phyloP scores from a whole-genome alignment of 2,329 filamentous ascomycete genomes.

The Fusarium marasasianum region DNA sequence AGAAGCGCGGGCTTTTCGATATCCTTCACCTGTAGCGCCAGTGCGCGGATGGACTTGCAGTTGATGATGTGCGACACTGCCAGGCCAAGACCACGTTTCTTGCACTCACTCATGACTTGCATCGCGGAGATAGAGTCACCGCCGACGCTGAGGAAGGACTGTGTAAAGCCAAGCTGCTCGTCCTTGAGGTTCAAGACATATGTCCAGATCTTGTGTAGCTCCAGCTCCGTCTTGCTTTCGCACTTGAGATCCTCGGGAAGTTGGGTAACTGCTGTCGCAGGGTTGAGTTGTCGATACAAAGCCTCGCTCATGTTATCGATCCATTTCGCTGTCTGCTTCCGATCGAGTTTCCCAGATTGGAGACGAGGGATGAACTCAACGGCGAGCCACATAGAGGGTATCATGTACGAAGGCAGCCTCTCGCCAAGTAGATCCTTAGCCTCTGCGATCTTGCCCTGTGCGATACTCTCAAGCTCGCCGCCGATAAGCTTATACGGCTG shows the following conservation, averaged over 20 bases:
- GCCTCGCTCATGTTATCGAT: slow-evolving; percentile 21
- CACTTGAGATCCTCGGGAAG: background rate
- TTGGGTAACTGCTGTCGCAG: background rate
- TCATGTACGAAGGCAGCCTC: slow-evolving; percentile 34
- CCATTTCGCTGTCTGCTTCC: slow-evolving; percentile 26
- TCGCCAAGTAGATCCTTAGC: slow-evolving; percentile 22
- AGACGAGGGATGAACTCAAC: slow-evolving; percentile 33
- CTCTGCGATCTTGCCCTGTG: slow-evolving; percentile 4
- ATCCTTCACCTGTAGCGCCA: slow-evolving; percentile 21
- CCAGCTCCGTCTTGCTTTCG: background rate
- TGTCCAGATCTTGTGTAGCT: slow-evolving; percentile 29
- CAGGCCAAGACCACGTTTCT: slow-evolving; percentile 40
- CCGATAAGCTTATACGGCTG: slow-evolving; percentile 21
- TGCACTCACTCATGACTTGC: slow-evolving; percentile 50
- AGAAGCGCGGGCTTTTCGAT: background rate
- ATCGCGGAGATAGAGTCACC: slow-evolving; percentile 56
- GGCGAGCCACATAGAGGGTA: slow-evolving; percentile 34
- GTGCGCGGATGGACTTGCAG: slow-evolving; percentile 37
- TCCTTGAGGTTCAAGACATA: slow-evolving; percentile 31
- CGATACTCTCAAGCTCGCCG: background rate
- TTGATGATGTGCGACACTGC: slow-evolving; percentile 43
- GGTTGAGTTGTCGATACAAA: slow-evolving; percentile 29
- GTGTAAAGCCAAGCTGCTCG: slow-evolving; percentile 29
- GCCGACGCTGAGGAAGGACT: slow-evolving; percentile 51
- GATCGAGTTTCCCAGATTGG: slow-evolving; percentile 35